phyloP scores from a whole-genome alignment of 306 rosid species.

The Sicyos baderoa region DNA sequence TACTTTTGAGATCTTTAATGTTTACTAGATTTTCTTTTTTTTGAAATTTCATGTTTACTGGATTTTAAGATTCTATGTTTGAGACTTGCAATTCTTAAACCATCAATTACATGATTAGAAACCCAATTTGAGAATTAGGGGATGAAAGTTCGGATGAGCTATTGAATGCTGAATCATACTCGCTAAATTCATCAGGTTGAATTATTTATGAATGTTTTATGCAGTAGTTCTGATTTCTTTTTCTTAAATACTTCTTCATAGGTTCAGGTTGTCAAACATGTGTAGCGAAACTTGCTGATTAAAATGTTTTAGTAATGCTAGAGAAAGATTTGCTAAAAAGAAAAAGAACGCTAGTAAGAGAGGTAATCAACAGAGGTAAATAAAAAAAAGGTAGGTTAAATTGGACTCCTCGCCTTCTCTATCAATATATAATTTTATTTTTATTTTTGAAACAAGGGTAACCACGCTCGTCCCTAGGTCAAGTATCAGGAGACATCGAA shows the following conservation, averaged over 20 bases:
- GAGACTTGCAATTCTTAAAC: background rate
- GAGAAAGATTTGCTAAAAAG: background rate
- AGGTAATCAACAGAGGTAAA: background rate
- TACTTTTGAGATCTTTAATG: background rate
- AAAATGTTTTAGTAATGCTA: background rate
- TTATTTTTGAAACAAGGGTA: no score
- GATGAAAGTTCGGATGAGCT: background rate
- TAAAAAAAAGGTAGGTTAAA: background rate
- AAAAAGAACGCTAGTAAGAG: background rate
- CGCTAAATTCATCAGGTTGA: background rate
- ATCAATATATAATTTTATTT: no score
- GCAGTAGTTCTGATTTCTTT: background rate
- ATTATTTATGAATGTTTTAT: conserved; percentile 1
- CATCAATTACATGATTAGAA: background rate
- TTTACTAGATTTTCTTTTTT: no score
- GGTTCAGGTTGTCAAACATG: background rate
- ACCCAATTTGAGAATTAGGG: background rate
- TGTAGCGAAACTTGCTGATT: background rate
- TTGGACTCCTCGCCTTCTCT: background rate
- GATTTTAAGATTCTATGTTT: background rate
- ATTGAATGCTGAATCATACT: background rate
- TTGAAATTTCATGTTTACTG: background rate
- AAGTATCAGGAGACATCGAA: no score
- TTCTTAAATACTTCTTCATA: background rate
- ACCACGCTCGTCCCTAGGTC: no score